A percentile compares a stretch with the other conserved stretches of the same genome.
Evolutionary conservation across 2,329 filamentous ascomycete species (phyloP).

Genomic region (Colletotrichum sidae): DNA sequence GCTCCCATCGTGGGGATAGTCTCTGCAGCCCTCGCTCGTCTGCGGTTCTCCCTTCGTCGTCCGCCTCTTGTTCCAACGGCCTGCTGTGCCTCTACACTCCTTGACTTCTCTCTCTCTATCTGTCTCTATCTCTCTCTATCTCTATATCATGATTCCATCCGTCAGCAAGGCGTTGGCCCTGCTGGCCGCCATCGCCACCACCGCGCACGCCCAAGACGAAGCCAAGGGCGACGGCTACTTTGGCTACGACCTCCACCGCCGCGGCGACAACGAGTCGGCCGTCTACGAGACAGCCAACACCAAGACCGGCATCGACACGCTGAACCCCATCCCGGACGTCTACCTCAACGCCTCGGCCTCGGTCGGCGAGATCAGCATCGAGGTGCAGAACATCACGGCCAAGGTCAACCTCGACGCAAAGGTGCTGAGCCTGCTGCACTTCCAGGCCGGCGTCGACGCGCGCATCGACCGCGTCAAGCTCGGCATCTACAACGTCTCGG

Average conservation of each 20-base stretch:
- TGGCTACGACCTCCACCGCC: slow-evolving; percentile 64
- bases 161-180: slow-evolving; percentile 40
- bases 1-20: slow-evolving; percentile 10
- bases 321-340: slow-evolving; percentile 65
- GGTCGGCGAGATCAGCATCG: slow-evolving; percentile 68
- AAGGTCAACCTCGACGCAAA: slow-evolving; percentile 71
- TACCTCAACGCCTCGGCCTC: slow-evolving; percentile 69
- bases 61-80: slow-evolving; percentile 8
- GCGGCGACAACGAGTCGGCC: slow-evolving; percentile 61
- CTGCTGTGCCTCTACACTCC: slow-evolving; percentile 10
- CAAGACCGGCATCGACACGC: slow-evolving; percentile 53
- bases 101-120: too few species aligned
- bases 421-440: slow-evolving; percentile 67
- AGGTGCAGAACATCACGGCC: slow-evolving; percentile 69
- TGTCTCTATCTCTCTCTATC: not conserved
- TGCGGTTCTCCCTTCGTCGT: slow-evolving; percentile 9
- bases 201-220: slow-evolving; percentile 45
- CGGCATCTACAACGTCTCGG: slow-evolving; percentile 68
- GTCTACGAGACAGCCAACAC: slow-evolving; percentile 67
- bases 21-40: slow-evolving; percentile 7
- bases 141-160: slow-evolving; percentile 3
- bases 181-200: slow-evolving; percentile 43
- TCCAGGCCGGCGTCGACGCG: slow-evolving; percentile 71
- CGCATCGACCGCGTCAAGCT: slow-evolving; percentile 68
- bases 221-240: slow-evolving; percentile 59